Base-by-base conservation (phyloP, 345 rosid genomes). In the Lagerstroemia speciosa region DNA sequence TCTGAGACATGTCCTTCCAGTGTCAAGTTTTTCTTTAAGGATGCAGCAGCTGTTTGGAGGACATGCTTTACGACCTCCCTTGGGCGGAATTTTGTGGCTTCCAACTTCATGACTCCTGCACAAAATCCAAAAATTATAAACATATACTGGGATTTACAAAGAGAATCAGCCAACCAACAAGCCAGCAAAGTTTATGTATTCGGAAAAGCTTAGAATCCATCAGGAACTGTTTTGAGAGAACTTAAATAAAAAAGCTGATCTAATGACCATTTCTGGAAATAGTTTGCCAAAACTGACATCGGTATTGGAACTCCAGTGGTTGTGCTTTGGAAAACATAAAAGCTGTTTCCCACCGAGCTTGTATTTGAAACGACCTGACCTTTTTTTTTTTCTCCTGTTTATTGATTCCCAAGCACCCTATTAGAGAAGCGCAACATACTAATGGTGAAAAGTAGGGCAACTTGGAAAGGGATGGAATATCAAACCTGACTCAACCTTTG, bases 401-500 rank as follows among this genome's bases (percentile, higher is more conserved):
- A 48, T 48, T 20, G 0, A 48, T 48, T 15, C 53, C 30, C 60
- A 53, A 22, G 6, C 29, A 53, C 60, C 60, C 14, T 57, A 27
- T 14, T 29, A 29, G 16, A 26, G 32, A 57, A 29, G 32, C 27
- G 7, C 26, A 57, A 26, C 8, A 8, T 1, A 26, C 10, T n/a
- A 11, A 55, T 55, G 62, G 1, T 27, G 3, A 19, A 57, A 57
- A 29, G 0, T 26, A 6, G 1, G 3, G 62, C 16, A 29, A 10
- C 33, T 0, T 14, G 29, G 62, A 29, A 12, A 58, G 34, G 33
- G 34, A 53, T 53, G 60, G 34, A 57, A 32, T 64, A 64, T 58
- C 68, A 16, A 66, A 83, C 99, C 99, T 78, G 99, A 91, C 78
- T 94, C 99, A 45, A 94, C 96, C 83, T 94, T 94, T 53, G 99